Conservation (phyloP, 2,329 filamentous ascomycete genomes). For the Penicillium brevicompactum region DNA sequence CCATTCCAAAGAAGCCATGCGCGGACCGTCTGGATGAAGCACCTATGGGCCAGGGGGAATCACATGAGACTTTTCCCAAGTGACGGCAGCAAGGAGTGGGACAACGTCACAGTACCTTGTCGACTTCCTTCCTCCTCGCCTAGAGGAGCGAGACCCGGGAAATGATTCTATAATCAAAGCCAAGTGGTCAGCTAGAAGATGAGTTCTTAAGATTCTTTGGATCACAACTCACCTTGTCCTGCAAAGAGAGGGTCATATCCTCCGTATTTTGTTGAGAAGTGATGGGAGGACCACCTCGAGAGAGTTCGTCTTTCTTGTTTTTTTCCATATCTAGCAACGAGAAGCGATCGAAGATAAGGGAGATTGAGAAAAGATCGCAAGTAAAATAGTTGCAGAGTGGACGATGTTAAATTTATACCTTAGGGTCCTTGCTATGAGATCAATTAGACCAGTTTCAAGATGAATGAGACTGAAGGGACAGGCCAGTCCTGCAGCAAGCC, state of each 20-base stretch:
- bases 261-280: neutral
- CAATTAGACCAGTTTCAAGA: too few species aligned
- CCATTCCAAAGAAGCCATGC: neutral
- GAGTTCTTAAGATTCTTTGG: neutral
- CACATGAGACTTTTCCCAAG: neutral
- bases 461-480: too few species aligned
- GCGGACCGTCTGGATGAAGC: neutral
- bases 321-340: neutral
- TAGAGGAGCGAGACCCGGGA: neutral
- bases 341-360: neutral
- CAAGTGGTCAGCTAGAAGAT: neutral
- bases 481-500: too few species aligned
- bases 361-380: neutral
- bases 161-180: neutral
- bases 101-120: neutral
- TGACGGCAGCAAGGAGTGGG: neutral
- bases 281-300: neutral
- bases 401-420: neutral
- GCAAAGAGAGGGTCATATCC: neutral
- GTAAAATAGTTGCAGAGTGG: neutral
- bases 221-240: neutral
- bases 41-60: neutral
- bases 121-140: neutral
- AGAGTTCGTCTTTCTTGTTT: neutral
- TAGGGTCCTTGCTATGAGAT: neutral